These are phyloP conservation scores for Alternaria hordeiaustralica DNA, from an alignment of 2,329 filamentous ascomycete genomes.

Conservation along the genomic window DNA sequence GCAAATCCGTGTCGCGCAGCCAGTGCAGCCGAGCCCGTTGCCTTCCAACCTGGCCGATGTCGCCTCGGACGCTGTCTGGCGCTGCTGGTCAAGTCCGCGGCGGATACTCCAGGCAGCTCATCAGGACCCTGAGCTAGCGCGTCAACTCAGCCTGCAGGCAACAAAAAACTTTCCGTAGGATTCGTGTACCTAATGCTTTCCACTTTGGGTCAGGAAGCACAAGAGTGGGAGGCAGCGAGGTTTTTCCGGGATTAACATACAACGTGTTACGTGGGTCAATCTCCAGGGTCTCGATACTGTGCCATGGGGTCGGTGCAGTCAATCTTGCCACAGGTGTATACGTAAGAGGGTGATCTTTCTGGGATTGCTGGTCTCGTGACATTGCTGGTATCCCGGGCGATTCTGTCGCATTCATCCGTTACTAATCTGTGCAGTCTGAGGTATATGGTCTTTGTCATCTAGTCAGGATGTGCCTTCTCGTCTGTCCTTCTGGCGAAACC, in stretches of 20 bases:
- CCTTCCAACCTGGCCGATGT: constrained; percentile 41
- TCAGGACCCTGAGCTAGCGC: constrained; percentile 15
- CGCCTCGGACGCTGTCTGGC: constrained; percentile 27
- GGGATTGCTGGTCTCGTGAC: not conserved
- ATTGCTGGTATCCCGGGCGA: not conserved
- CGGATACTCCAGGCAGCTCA: constrained; percentile 39
- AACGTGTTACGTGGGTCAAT: constrained; percentile 16
- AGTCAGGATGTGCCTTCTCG: not conserved
- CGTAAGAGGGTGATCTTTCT: not conserved
- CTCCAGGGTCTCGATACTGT: constrained; percentile 8
- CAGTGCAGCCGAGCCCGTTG: constrained; percentile 10
- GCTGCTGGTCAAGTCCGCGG: constrained; percentile 13
- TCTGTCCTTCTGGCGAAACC: not conserved
- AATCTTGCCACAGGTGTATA: not conserved
- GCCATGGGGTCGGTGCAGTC: not conserved
- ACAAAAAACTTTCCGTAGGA: constrained; percentile 5
- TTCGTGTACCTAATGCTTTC: constrained; percentile 28
- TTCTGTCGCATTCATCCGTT: not conserved
- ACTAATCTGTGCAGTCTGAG: not conserved
- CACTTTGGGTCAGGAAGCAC: constrained; percentile 8
- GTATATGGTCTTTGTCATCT: not conserved
- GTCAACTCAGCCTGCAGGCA: constrained; percentile 14
- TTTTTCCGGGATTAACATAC: constrained; percentile 13
- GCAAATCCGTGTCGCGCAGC: constrained; percentile 27
- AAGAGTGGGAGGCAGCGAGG: constrained; percentile 20